These are phyloP conservation scores for Chaetoscypha palmicola DNA, from an alignment of 2,329 filamentous ascomycete genomes.

Conservation along the genomic window DNA sequence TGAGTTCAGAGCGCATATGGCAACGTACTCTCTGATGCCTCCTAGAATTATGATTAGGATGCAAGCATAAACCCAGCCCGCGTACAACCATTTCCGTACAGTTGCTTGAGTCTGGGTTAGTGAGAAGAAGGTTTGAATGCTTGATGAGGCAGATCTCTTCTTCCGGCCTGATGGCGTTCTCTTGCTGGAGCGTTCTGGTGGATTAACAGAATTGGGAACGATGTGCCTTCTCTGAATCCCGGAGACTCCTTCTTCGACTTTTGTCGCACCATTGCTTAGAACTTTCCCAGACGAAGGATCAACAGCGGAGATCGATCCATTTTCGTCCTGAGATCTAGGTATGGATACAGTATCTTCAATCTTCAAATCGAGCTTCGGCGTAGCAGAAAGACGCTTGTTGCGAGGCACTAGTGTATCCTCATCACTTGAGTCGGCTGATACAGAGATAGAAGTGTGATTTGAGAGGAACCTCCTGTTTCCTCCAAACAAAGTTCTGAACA, in stretches of 20 bases:
- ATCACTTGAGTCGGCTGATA: conserved; percentile 19
- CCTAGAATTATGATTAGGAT: conserved; percentile 60
- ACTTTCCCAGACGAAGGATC: conserved; percentile 13
- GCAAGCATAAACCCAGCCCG: conserved; percentile 65
- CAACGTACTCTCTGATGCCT: conserved; percentile 65
- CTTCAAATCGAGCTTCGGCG: conserved; percentile 16
- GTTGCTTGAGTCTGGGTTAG: conserved; percentile 74
- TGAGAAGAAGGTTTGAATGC: conserved; percentile 66
- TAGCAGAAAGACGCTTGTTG: neutral
- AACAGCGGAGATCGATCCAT: conserved; percentile 22
- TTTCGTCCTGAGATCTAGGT: conserved; percentile 12
- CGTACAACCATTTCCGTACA: conserved; percentile 76
- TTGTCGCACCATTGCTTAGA: conserved; percentile 9
- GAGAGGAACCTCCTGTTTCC: neutral
- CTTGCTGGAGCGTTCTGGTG: conserved; percentile 29
- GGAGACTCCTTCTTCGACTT: conserved; percentile 32
- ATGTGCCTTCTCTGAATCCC: conserved; percentile 40
- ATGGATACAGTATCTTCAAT: conserved; percentile 7
- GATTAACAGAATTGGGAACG: conserved; percentile 38
- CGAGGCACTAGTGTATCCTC: conserved; percentile 14
- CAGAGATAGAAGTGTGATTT: neutral
- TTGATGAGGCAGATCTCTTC: conserved; percentile 58
- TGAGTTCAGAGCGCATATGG: conserved; percentile 56
- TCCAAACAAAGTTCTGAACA: conserved; percentile 12
- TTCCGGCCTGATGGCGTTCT: conserved; percentile 56